These are phyloP conservation scores for Phaeodactylum tricornutum DNA, from an alignment of 108 stramenopile genomes.

Conservation along the genomic window DNA sequence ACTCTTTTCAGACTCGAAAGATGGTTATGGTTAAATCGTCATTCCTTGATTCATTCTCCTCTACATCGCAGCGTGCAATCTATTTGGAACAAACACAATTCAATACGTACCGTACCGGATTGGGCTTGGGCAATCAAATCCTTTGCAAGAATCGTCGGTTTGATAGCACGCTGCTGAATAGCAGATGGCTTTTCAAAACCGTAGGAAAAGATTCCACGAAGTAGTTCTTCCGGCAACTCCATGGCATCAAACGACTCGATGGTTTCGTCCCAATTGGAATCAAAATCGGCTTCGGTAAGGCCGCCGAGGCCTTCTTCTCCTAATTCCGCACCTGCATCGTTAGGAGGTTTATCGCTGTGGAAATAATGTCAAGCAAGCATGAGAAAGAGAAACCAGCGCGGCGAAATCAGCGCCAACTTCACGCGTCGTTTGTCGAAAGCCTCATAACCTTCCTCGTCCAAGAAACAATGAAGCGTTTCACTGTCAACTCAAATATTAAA, in stretches of 20 bases:
- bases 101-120: conserved; percentile 89
- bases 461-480: no score
- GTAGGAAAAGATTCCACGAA: conserved; percentile 97
- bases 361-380: background rate
- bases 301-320: conserved; percentile 22
- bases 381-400: no score
- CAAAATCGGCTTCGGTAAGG: conserved; percentile 81
- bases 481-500: no score
- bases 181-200: conserved; percentile 99
- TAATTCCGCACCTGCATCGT: conserved; percentile 5
- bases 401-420: no score
- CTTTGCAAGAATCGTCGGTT: conserved; percentile 90
- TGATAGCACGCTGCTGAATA: conserved; percentile 99
- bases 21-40: conserved; percentile 84
- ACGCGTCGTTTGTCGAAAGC: no score
- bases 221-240: conserved; percentile 93
- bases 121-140: conserved; percentile 99
- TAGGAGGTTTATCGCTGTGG: conserved; percentile 15
- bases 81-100: conserved; percentile 1
- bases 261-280: conserved; percentile 89
- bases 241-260: conserved; percentile 95
- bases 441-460: no score
- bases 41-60: conserved; percentile 48
- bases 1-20: conserved; percentile 98
- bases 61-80: no score